These are phyloP conservation scores for Fusarium piperis DNA, from an alignment of 2,329 filamentous ascomycete genomes.

Conservation along the genomic window DNA sequence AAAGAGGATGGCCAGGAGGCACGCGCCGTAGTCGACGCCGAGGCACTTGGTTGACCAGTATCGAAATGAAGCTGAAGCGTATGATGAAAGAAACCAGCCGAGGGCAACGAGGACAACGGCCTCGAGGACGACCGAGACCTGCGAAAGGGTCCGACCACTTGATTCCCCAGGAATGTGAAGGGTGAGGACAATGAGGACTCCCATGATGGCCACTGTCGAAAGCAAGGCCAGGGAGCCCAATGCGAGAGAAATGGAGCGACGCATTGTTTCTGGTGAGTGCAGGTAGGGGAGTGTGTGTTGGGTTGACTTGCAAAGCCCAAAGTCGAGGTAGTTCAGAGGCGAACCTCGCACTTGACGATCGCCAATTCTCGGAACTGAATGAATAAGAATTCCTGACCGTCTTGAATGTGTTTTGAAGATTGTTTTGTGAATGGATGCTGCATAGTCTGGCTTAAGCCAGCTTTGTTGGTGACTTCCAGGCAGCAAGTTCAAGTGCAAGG, in stretches of 20 bases:
- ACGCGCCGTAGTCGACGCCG: slow-evolving; percentile 40
- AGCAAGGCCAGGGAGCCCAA: slow-evolving; percentile 36
- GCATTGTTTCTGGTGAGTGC: slow-evolving; percentile 26
- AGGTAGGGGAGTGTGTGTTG: slow-evolving; percentile 1
- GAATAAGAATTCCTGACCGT: neutral
- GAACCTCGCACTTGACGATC: slow-evolving; percentile 26
- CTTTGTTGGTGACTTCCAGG: slow-evolving; percentile 9
- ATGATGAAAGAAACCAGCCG: slow-evolving; percentile 49
- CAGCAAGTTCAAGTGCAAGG: slow-evolving; percentile 4
- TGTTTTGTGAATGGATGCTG: slow-evolving; percentile 5
- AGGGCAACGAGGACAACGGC: slow-evolving; percentile 40
- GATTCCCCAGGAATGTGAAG: slow-evolving; percentile 30
- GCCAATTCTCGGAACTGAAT: slow-evolving; percentile 2
- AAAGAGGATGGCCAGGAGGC: slow-evolving; percentile 53
- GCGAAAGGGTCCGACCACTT: slow-evolving; percentile 38
- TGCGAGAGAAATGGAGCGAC: slow-evolving; percentile 25
- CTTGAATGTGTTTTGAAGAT: neutral
- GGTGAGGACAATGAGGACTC: slow-evolving; percentile 34
- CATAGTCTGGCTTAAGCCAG: slow-evolving; percentile 25
- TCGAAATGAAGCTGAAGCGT: slow-evolving; percentile 31
- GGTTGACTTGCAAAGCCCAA: slow-evolving; percentile 13
- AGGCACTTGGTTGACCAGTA: slow-evolving; percentile 39
- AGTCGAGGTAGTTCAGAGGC: slow-evolving; percentile 19
- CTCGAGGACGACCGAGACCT: slow-evolving; percentile 44
- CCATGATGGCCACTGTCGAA: slow-evolving; percentile 32